phyloP scores from a whole-genome alignment of 371 early-diverging fungal genomes.

The Coemansia linderi region DNA sequence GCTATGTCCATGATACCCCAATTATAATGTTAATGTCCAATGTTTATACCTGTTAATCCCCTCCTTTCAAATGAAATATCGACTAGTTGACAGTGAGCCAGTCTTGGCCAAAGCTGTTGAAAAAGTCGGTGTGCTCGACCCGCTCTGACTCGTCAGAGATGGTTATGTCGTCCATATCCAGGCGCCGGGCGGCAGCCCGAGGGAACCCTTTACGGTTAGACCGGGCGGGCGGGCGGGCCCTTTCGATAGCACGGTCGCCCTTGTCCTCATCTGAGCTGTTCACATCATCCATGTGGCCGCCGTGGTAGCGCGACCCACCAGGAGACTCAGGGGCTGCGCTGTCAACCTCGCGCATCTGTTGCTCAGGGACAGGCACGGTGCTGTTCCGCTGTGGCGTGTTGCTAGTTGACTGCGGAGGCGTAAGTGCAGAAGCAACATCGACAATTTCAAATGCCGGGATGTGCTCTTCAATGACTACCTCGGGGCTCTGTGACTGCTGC shows the following conservation, averaged over 20 bases:
- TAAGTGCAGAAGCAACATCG: constrained; percentile 9
- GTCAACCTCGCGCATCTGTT: constrained; percentile 16
- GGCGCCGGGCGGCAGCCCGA: not conserved
- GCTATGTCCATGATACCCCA: not conserved
- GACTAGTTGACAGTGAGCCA: constrained; percentile 20
- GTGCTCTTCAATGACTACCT: not conserved
- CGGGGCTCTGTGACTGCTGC: not conserved
- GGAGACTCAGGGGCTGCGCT: constrained; percentile 44
- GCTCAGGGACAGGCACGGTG: not conserved
- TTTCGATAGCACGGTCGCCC: not conserved
- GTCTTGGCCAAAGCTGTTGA: constrained; percentile 31
- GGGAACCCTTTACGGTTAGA: not conserved
- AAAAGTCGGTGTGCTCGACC: constrained; percentile 31
- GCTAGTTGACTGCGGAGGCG: constrained; percentile 37
- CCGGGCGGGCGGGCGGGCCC: not conserved
- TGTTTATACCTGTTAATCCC: not conserved
- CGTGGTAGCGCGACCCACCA: not conserved
- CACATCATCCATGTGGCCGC: constrained; percentile 4
- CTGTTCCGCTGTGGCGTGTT: constrained; percentile 36
- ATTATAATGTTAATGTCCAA: not conserved
- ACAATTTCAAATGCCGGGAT: not conserved
- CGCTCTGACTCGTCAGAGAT: constrained; percentile 12
- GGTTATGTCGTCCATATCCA: not conserved
- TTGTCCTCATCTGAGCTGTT: not conserved
- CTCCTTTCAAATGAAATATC: not conserved